Evolutionary conservation across 2,329 filamentous ascomycete genomes (phyloP), one percentile per base, ranked within the genome.

Genomic region (Aaosphaeria pasadenensis): DNA sequence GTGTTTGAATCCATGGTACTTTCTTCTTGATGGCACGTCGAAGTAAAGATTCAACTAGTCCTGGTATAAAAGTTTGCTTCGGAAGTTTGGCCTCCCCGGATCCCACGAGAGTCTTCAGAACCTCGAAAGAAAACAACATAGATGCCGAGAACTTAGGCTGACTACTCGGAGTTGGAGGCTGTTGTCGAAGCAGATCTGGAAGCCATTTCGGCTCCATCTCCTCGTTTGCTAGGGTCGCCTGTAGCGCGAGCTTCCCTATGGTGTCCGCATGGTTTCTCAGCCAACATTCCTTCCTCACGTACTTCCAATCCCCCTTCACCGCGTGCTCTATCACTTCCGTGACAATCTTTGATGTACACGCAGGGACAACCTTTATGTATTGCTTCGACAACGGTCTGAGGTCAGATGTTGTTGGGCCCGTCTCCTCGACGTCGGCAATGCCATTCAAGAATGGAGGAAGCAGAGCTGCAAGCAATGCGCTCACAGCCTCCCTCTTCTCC

Each of bases 101-200:
- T 5, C 52, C 35, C 1, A 47, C 43, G 6, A 63, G 24, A 4
- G 11, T 47, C 17, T 45, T 43, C 7, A 68, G 46, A 6, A 62
- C 32, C 0, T 51, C 40, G 1, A 65, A 39, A 5, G 59, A 57
- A 45, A 66, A 67, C 2, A 51, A 29, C 64, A 68, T 67, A 1
- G 63, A 63, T 2, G 51, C 47, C 4, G 63, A 64, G 38, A 65
- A 53, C 4, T 56, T 51, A 7, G 29, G 42, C 6, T 44, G 29
- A 11, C 30, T 13, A 6, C 48, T 44, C 7, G 38, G 43, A 5
- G 31, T 24, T 7, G 54, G 33, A 7, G 59, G 58, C 24, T 46
- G 58, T 6, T 46, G 42, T 11, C 39, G 50, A 24, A 57, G 24
- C 36, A 60, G 48, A 31, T 17, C 30, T 13, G 31, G 3, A 39